phyloP scores from a whole-genome alignment of 1,284 basidiomycete species.

The Moesziomyces aphidis region DNA sequence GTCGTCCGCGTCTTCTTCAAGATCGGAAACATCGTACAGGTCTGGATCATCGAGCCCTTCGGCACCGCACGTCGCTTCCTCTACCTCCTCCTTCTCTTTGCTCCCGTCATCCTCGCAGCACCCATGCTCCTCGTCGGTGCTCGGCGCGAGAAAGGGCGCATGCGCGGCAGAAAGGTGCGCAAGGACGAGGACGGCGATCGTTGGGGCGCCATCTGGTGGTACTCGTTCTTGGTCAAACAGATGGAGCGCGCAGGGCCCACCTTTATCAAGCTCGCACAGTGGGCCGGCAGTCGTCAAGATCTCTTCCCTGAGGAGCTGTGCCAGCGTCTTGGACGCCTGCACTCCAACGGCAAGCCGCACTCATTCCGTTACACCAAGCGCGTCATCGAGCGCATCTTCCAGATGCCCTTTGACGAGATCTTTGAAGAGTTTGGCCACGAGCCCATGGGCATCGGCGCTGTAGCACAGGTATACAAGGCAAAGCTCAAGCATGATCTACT shows the following conservation, averaged over 20 bases:
- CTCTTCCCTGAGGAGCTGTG: conserved; percentile 94
- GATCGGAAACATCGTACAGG: conserved; percentile 39
- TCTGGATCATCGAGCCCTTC: conserved; percentile 83
- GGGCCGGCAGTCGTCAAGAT: conserved; percentile 95
- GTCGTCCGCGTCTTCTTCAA: conserved; percentile 30
- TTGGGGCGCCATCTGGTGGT: conserved; percentile 81
- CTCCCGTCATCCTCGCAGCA: conserved; percentile 84
- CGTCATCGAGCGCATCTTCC: conserved; percentile 86
- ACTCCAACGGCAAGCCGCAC: conserved; percentile 90
- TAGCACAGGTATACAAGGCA: conserved; percentile 93
- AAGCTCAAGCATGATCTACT: conserved; percentile 84
- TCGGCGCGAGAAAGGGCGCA: conserved; percentile 49
- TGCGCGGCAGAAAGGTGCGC: conserved; percentile 39
- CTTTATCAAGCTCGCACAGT: conserved; percentile 98
- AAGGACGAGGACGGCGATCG: conserved; percentile 55
- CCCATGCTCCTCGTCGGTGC: conserved; percentile 85
- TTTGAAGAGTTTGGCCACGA: conserved; percentile 88
- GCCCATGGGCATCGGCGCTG: conserved; percentile 97
- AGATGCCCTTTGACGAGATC: conserved; percentile 79
- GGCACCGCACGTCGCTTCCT: conserved; percentile 86
- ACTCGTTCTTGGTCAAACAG: conserved; percentile 83
- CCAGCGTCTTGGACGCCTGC: conserved; percentile 83
- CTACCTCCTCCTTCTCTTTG: conserved; percentile 83
- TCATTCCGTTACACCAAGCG: conserved; percentile 82
- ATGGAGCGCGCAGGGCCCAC: conserved; percentile 97